A percentile compares a stretch with the other conserved stretches of the same genome.
These are phyloP conservation scores for Neurospora sp. DNA, from an alignment of 495 filamentous ascomycete genomes.

Conservation along the genomic window DNA sequence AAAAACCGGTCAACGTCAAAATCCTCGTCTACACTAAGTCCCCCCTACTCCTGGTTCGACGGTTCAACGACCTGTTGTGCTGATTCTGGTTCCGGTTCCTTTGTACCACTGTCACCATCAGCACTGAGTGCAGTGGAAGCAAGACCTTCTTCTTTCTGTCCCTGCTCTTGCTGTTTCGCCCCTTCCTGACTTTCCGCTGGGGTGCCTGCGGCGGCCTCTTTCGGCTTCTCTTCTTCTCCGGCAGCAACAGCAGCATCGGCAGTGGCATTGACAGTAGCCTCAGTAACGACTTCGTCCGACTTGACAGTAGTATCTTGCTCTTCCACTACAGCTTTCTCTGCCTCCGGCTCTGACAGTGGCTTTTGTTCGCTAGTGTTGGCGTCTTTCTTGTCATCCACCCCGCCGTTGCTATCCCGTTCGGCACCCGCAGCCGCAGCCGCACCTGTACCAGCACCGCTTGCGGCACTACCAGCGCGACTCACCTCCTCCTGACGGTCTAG, in stretches of 20 bases:
- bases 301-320: neutral
- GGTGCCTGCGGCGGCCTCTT: neutral
- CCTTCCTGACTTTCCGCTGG: neutral
- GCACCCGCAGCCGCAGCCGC: too few species aligned
- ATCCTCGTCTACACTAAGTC: neutral
- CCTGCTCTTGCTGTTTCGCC: neutral
- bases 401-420: neutral
- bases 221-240: neutral
- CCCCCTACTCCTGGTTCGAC: neutral
- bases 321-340: neutral
- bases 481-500: conserved; percentile 20
- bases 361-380: neutral
- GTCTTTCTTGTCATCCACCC: neutral
- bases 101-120: neutral
- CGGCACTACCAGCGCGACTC: conserved; percentile 3
- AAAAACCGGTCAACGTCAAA: neutral
- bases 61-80: neutral
- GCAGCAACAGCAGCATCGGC: neutral
- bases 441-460: neutral
- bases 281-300: neutral
- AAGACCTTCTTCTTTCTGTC: neutral
- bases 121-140: neutral
- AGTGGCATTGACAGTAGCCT: neutral
- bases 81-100: neutral
- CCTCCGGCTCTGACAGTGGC: neutral